A percentile compares a stretch with the other conserved stretches of the same genome.
phyloP scores from a whole-genome alignment of 2,329 filamentous ascomycete species.

The Penicillium freii region DNA sequence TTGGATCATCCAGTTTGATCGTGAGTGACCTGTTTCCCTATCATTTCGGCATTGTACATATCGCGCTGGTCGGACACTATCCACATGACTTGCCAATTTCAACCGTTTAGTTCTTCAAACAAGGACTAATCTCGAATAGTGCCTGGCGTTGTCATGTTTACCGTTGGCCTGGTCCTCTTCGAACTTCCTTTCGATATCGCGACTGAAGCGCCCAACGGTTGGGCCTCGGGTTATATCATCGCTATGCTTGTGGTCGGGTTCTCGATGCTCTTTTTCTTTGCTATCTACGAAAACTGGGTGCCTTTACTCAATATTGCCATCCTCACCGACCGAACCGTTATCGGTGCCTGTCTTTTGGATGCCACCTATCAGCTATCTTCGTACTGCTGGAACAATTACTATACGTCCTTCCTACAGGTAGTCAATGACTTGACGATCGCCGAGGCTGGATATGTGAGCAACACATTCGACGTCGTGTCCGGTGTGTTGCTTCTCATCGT shows the following conservation, averaged over 20 bases:
- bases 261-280: constrained; percentile 53
- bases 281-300: constrained; percentile 54
- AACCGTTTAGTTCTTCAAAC: background rate
- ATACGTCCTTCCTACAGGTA: constrained; percentile 24
- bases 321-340: constrained; percentile 29
- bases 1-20: constrained; percentile 59
- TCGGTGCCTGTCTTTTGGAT: constrained; percentile 30
- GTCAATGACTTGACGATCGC: constrained; percentile 32
- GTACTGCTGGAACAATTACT: constrained; percentile 33
- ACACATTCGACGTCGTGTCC: constrained; percentile 52
- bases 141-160: constrained; percentile 58
- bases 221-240: constrained; percentile 47
- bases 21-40: constrained; percentile 20
- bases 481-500: constrained; percentile 56
- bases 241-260: constrained; percentile 54
- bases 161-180: constrained; percentile 59
- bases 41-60: background rate
- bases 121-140: constrained; percentile 29
- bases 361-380: constrained; percentile 30
- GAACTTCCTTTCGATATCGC: constrained; percentile 61
- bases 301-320: constrained; percentile 55
- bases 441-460: constrained; percentile 45
- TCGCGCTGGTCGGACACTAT: background rate
- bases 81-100: background rate
- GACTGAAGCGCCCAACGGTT: constrained; percentile 32